Evolutionary conservation across 768 basidiomycete genomes (phyloP), one percentile per base, ranked within the genome.

Genomic region (Boletales sp.): DNA sequence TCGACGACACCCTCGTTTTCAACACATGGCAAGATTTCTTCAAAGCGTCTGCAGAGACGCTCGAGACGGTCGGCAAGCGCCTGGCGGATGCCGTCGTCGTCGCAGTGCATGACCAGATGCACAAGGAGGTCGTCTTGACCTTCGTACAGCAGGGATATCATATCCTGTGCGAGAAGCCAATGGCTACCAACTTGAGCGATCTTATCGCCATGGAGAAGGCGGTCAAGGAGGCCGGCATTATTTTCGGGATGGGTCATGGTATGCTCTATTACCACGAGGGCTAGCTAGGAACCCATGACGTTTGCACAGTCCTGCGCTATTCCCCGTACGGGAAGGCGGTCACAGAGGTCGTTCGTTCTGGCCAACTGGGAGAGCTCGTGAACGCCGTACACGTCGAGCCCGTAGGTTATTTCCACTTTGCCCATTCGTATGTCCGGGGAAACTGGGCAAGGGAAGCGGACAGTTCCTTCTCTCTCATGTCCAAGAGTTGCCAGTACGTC

Each of bases 191-290:
- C 46, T 59, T 87, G 34, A 73, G 77, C 46, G 89, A 89, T 54
- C 88, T 91, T 51, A 63, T 94, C 43, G 75, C 72, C 64, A 93
- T 94, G 74, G 83, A 88, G 54, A 71, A 73, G 30, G 87, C 82
- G 0, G 76, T 94, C 29, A 83, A 80, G 66, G 76, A 82, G 31
- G 78, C 84, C 3, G 81, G 80, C 1, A 74, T 81, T 37, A 84
- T 94, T 55, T 94, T 92, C 71, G 92, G 87, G 15, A 82, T 90
- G 76, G 87, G 92, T 1, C 92, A 94, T 59, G 91, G 91, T 89
- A 55, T 48, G 75, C 61, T 15, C 3, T 5, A 8, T 36, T 8
- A 4, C 8, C 4, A 10, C 4, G 2, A 40, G 7, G 17, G 29
- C 29, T 46, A 21, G 34, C 31, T 40, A 7, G 2, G 32, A 30